Evolutionary conservation across 2,329 filamentous ascomycete genomes (phyloP), one percentile per base, ranked within the genome.

Genomic region (Phymatotrichopsis omnivora): DNA sequence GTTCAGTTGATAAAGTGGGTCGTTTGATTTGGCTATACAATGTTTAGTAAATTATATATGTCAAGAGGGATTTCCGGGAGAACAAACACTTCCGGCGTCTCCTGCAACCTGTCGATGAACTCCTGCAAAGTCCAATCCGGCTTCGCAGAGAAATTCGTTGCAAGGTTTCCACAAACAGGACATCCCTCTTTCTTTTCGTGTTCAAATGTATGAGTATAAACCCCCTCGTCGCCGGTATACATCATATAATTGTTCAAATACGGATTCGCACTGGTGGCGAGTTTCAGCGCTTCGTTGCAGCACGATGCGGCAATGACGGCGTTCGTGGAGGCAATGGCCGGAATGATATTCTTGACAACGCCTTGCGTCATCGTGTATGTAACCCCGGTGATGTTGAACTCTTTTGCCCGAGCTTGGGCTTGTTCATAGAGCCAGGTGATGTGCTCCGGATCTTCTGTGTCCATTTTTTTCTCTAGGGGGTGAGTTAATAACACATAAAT

Each of bases 341-440:
- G 91, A 51, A 98, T 98, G 64, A 98, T 98, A 65, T 98, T 98
- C 67, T 98, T 98, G 59, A 98, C 85, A 2, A 96, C 93, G 45
- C 91, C 93, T 63, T 98, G 91, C 0, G 93, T 95, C 64, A 95
- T 78, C 5, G 84, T 81, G 64, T 98, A 98, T 1, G 91, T 96
- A 47, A 98, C 85, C 7, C 91, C 93, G 0, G 77, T 65, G 57
- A 98, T 98, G 58, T 82, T 80, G 67, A 93, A 98, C 61, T 98
- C 84, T 47, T 79, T 65, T 0, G 91, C 86, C 27, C 91, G 82
- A 35, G 74, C 66, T 12, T 89, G 72, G 0, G 91, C 86, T 60
- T 86, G 86, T 53, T 85, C 74, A 65, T 85, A 96, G 3, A 98
- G 74, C 91, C 91, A 98, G n/a, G 80, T 83, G 60, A 98, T 91